Evolutionary conservation across 148 eudicot species (phyloP), one percentile per base, ranked within the genome.

Genomic region (Nepenthes mirabilis): DNA sequence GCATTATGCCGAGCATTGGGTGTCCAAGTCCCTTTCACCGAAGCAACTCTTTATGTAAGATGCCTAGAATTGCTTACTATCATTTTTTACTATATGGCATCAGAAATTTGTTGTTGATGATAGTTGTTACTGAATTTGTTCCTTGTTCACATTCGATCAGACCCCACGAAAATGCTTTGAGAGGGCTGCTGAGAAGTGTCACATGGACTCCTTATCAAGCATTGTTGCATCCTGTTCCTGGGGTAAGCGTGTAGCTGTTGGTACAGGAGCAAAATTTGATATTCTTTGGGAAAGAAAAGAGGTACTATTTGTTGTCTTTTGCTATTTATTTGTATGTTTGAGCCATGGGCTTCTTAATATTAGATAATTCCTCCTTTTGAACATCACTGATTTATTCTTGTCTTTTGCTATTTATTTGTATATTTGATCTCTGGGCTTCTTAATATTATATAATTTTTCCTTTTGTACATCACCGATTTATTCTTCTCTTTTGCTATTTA

Each of bases 191-290:
- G 96, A 93, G 68, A 93, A 93, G 70, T 75, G 97, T 57, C 95
- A 93, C 56, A 76, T 76, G 14, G 99, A 93, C 65, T 75, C 88
- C 14, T 65, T 93, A 57, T 66, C 95, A 2, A 87, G 99, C 72
- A 84, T 93, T 54, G 99, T 93, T 34, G 99, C 82, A 59, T 86
- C 99, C 37, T 93, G 99, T 67, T 83, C 96, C 9, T 93, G 99
- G 99, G 99, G 99, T 4, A 93, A 89, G 75, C 96, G 73, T 64
- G 99, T 93, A 52, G 79, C 96, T 65, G 88, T 93, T 58, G 99
- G 99, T 37, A 93, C 97, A 2, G 99, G 99, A 49, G 74, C 89
- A n/a, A 72, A 75, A 52, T 93, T 93, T 59, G 96, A 93, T 48
- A 34, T 93, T 33, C 77, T 88, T 36, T 88, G 95, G 96, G 88